Evolutionary conservation across 2,329 filamentous ascomycete species (phyloP), one percentile per base, ranked within the genome.

Genomic region (Xenoacremonium recifei): DNA sequence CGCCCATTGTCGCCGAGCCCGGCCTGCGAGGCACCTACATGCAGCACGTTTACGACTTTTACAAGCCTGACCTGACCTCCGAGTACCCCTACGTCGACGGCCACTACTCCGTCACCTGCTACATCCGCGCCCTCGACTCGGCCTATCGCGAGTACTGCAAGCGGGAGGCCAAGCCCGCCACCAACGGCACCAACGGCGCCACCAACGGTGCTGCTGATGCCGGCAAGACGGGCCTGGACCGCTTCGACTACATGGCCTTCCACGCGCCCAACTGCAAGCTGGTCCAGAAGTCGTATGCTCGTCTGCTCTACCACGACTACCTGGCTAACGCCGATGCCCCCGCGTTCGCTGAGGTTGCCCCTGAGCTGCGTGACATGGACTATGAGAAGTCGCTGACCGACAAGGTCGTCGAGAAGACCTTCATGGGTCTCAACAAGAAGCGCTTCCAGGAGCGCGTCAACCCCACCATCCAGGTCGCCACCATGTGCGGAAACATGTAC

Each of bases 211-310:
- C 61, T 44, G 53, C 63, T 35, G 61, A 64, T 37, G 56, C 65
- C 43, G 54, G 69, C 61, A 84, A 85, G 72, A 81, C 82, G 29
- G 71, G 76, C 36, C 70, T 93, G 46, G 87, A 92, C 67, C 84
- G 86, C 61, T 93, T 93, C 66, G 87, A 92, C 69, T 88, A 89
- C 72, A 69, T 93, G 63, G 69, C 82, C 47, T 93, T 91, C 82
- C 88, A 93, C 68, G 78, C 88, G 15, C 88, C 88, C 30, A 92
- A 84, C 50, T 93, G 88, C 84, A 93, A 93, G 75, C 77, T 90
- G 44, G 88, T 93, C 48, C 75, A 86, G 63, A 93, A 93, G 74
- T 90, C 86, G 15, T 93, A 90, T 63, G 88, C 80, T 46, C 85
- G 88, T 54, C 76, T 93, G 51, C 75, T 92, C 44, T 93, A 93